A percentile compares a stretch with the other conserved stretches of the same genome.
phyloP scores from a whole-genome alignment of 495 filamentous ascomycete genomes.

The Penicillium maclennaniae region DNA sequence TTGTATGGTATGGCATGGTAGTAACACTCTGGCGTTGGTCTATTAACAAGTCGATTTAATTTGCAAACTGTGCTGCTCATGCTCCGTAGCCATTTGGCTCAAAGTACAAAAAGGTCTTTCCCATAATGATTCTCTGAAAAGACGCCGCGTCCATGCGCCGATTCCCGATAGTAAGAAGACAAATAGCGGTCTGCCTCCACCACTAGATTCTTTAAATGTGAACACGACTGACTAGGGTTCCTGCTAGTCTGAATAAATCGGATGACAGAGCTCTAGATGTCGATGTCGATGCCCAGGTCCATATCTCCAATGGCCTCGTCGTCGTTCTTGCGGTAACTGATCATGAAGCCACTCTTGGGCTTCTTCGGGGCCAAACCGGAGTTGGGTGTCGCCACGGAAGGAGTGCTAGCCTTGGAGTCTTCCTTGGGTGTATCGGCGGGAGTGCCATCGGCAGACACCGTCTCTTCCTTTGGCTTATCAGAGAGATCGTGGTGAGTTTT shows the following conservation, averaged over 20 bases:
- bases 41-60: not conserved
- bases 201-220: constrained; percentile 1
- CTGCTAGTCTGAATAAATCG: not conserved
- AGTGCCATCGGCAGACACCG: constrained; percentile 29
- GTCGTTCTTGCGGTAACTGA: constrained; percentile 70
- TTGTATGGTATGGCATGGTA: not conserved
- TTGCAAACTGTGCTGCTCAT: constrained; percentile 5
- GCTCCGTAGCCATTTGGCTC: constrained; percentile 16
- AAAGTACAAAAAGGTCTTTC: constrained; percentile 15
- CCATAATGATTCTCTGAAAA: constrained; percentile 7
- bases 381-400: constrained; percentile 27
- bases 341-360: constrained; percentile 56
- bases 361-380: constrained; percentile 47
- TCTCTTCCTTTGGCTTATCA: constrained; percentile 20
- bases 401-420: constrained; percentile 40
- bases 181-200: not conserved
- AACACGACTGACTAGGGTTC: not conserved
- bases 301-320: constrained; percentile 80
- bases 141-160: constrained; percentile 12
- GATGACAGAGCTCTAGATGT: constrained; percentile 45
- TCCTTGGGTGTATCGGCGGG: constrained; percentile 47
- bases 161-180: constrained; percentile 6
- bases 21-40: not conserved
- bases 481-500: constrained; percentile 60
- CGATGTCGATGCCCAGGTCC: constrained; percentile 78